Evolutionary conservation across 129 eudicot genomes (phyloP), one percentile per base, ranked within the genome.

Genomic region (Artemisia argyi): DNA sequence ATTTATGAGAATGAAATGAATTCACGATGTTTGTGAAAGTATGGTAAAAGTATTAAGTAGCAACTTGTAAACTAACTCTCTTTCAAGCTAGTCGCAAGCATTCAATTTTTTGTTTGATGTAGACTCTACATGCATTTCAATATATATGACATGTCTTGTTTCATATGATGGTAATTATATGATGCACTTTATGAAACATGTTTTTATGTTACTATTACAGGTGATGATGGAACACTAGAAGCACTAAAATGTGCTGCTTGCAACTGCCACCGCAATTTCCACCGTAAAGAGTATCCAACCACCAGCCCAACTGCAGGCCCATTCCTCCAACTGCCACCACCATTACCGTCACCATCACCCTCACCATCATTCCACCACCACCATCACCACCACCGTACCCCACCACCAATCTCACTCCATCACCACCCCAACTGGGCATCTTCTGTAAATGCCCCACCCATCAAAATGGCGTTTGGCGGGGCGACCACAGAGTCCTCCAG

Each of bases 221-320:
- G 98, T 0, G 90, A 82, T 7, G 97, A 93, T 14, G 98, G 98
- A 68, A 87, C 92, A 68, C 82, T 90, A 46, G 98, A 93, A 61
- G 95, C 98, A 24, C 83, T 93, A 2, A 87, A 83, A 70, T 93
- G 98, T 75, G 97, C 98, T 46, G 98, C 98, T 20, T 93, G 98
- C 73, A 81, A 74, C 81, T 93, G 98, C 76, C 98, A 93, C 96
- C 88, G 98, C 24, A 93, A 93, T 76, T 93, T 93, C 83, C 98
- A 93, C 87, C 88, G 96, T 6, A 92, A 85, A 50, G 96, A 92
- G 55, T 74, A 72, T 39, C 76, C 77, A 12, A 48, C 76, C 69
- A 67, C 60, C 67, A 71, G 73, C 61, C 73, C 73, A 11, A 4
- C 82, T 3, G 73, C 80, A 24, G 72, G 83, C 12, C 94, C 85